Evolutionary conservation across 2,329 filamentous ascomycete species (phyloP), one percentile per base, ranked within the genome.

Genomic region (Calonectria hongkongensis): DNA sequence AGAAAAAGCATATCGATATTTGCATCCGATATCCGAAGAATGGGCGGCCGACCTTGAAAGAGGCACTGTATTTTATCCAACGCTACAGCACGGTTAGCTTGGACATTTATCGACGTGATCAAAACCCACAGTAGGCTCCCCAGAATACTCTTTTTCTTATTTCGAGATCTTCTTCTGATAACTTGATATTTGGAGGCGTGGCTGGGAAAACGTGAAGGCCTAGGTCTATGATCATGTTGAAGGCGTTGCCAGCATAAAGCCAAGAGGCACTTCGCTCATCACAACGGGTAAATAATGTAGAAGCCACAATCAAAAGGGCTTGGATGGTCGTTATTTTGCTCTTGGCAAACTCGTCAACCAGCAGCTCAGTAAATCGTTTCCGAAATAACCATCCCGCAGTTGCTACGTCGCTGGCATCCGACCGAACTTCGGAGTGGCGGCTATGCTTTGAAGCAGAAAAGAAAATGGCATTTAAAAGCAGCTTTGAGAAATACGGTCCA

Each of bases 401-500:
- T 1, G 85, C 82, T 0, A 82, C 85, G 75, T 90, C 88, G 10
- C 84, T 79, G 0, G 84, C 81, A 50, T 88, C 85, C 18, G 83
- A 82, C 0, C 87, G 86, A 0, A 89, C 83, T 51, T 88, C 85
- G 0, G 83, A 81, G 0, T 87, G 82, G 2, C 84, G 83, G 51
- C 85, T 87, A 72, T 87, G 88, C 67, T 89, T 88, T 25, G 75
- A 74, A 1, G 73, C 87, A 74, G 66, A 84, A 84, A 7, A 87
- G 65, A 88, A 85, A 0, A 92, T 87, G 0, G 89, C 89, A 73
- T 91, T 90, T 2, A 92, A 82, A 1, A 91, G 83, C 2, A 89
- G 82, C 56, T 89, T 87, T 0, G 89, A 91, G 73, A 90, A 92
- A 77, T 91, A 90, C 0, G 87, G 88, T 0, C 90, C 90, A 7